Evolutionary conservation across 257 asterid species (phyloP), one percentile per base, ranked within the genome.

Genomic region (Capsicum chinense): DNA sequence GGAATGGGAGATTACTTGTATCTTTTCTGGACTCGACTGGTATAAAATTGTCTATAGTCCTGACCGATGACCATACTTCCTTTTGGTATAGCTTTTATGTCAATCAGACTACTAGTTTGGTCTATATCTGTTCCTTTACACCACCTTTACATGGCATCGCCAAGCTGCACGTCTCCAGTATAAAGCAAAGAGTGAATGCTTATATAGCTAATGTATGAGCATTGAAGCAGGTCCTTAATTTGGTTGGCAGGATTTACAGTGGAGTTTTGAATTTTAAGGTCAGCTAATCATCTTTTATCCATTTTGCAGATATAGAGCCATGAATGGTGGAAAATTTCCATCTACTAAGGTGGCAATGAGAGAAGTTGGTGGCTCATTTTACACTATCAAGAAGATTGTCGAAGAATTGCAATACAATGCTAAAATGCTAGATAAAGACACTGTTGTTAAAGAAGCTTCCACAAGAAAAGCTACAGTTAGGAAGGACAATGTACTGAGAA

Each of bases 241-340:
- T 11, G 80, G 17, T 50, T 50, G 82, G 39, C 7, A 52, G 47
- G 11, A 52, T 56, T 21, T 47, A 39, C 52, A 16, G 16, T 64
- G 76, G 7, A 52, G 37, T 83, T 82, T 44, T 35, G 74, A 48
- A 64, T 10, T n/a, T 33, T 62, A 21, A 54, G 37, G 56, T 52
- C 74, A 62, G n/a, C 59, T 12, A 59, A 60, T 59, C 57, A 42
- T 42, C 66, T 83, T 42, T 74, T 83, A 56, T 54, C 64, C 37
- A 12, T 58, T 74, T 78, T 89, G 84, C 92, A 93, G 99, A 86
- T 94, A 93, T 88, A 91, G 90, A 92, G 89, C 86, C 86, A 80
- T 89, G 88, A 92, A 92, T 85, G 91, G 85, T 7, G 99, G 99
- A 91, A 94, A 94, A 87, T 95, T 93, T 90, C 98, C 99, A 56